Base-by-base conservation (phyloP, 176 grass and related monocot species). In the Hyparrhenia diplandra region DNA sequence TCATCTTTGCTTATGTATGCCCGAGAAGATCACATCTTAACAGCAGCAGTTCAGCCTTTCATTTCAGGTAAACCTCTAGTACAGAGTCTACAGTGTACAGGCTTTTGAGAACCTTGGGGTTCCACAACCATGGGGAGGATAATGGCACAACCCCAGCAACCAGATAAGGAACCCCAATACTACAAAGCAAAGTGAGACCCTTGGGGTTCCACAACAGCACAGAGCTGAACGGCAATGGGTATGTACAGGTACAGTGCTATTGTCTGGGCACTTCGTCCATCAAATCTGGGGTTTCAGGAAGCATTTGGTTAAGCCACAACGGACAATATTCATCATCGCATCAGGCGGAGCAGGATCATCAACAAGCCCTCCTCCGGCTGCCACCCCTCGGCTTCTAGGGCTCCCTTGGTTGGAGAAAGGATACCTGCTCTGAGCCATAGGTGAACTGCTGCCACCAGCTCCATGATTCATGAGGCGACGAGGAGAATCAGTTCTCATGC, bases 291-390 rank as follows among this genome's bases (percentile, higher is more conserved):
- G 27, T 17, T 76, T 43, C 35, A 29, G 25, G 52, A 24, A 64
- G 57, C 73, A 73, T 29, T 17, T 23, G 27, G 32, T 60, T 4
- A 14, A 61, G 55, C 76, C 52, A 4, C 58, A 30, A 12, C 46
- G 62, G 39, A 30, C 23, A 27, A 40, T 43, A 55, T 78, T 72
- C 58, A 47, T 45, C 57, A 47, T 18, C 10, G 10, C 57, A 78
- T 27, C 28, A 75, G 18, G 8, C 45, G 6, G 7, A 58, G 2
- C 35, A 60, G 36, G 9, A 21, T 18, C 3, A 79, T 94, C 83
- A 94, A 57, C 29, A 46, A 25, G 77, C 88, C 80, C 81, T 89
- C 74, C 84, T 89, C 36, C 83, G 16, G 80, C 73, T 55, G 62
- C 86, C 81, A 31, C 77, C 27, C 1, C 83, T 83, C 6, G 86